Conservation (phyloP, 805 yeast species). For the Candida maris region DNA sequence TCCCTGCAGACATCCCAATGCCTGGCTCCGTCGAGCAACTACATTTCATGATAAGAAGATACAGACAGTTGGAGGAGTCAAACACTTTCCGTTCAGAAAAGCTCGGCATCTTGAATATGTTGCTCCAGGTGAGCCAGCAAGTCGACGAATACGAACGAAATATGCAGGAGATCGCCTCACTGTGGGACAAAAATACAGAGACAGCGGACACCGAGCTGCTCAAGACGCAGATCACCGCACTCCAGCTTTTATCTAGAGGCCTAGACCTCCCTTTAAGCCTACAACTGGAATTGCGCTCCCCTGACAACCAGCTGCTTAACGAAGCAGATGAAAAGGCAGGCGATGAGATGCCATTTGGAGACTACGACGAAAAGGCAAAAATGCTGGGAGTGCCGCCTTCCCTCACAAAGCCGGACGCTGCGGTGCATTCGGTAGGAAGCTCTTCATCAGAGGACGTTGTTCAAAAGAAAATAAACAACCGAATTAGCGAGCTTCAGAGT, state of each 20-base stretch:
- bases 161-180: constrained; percentile 27
- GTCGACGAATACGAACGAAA: constrained; percentile 35
- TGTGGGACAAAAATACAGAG: constrained; percentile 24
- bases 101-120: constrained; percentile 39
- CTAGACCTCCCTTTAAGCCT: constrained; percentile 57
- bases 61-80: constrained; percentile 24
- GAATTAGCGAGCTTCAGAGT: constrained; percentile 59
- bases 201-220: constrained; percentile 45
- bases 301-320: neutral
- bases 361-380: constrained; percentile 37
- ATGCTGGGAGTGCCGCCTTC: constrained; percentile 36
- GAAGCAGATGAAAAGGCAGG: constrained; percentile 4
- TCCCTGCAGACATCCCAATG: constrained; percentile 20
- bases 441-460: constrained; percentile 50
- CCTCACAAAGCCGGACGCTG: constrained; percentile 30
- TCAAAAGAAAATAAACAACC: constrained; percentile 48
- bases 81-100: constrained; percentile 34
- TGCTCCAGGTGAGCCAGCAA: constrained; percentile 38
- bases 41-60: constrained; percentile 27
- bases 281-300: constrained; percentile 35
- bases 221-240: constrained; percentile 56
- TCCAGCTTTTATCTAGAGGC: constrained; percentile 63
- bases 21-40: constrained; percentile 26
- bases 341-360: constrained; percentile 13
- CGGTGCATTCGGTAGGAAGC: constrained; percentile 45